Evolutionary conservation across 148 eudicot species (phyloP).

Genomic region (Rhododendron griersonianum): DNA sequence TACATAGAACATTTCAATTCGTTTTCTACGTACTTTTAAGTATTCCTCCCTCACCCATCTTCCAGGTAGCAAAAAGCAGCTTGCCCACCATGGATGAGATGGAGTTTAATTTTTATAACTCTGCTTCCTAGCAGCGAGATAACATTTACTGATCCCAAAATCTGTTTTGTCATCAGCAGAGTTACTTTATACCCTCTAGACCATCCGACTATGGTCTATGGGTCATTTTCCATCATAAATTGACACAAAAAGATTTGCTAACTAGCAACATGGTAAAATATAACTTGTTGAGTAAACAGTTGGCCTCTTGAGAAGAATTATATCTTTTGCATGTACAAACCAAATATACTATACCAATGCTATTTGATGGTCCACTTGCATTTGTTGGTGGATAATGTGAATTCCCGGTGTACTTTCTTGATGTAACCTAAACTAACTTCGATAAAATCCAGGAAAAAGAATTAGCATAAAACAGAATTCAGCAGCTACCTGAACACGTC

Average conservation of each 20-base stretch:
- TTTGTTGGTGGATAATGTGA: neutral
- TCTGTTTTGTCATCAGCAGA: neutral
- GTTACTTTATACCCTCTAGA: neutral
- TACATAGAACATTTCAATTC: neutral
- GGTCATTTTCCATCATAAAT: neutral
- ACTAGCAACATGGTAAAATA: neutral
- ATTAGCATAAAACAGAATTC: neutral
- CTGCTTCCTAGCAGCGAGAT: neutral
- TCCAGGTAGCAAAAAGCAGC: neutral
- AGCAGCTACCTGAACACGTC: conserved; percentile 65
- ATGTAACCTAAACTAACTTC: neutral
- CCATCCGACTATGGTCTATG: neutral
- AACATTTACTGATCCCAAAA: neutral
- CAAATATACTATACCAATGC: neutral
- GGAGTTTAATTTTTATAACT: neutral
- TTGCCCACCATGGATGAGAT: neutral
- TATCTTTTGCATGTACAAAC: neutral
- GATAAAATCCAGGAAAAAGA: neutral
- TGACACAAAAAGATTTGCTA: neutral
- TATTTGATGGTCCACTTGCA: neutral
- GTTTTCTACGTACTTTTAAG: neutral
- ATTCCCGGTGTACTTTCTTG: neutral
- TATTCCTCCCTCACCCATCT: neutral
- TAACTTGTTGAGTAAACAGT: neutral
- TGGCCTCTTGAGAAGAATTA: neutral